Evolutionary conservation across 345 rosid genomes (phyloP).

Genomic region (Clarkia xantiana): DNA sequence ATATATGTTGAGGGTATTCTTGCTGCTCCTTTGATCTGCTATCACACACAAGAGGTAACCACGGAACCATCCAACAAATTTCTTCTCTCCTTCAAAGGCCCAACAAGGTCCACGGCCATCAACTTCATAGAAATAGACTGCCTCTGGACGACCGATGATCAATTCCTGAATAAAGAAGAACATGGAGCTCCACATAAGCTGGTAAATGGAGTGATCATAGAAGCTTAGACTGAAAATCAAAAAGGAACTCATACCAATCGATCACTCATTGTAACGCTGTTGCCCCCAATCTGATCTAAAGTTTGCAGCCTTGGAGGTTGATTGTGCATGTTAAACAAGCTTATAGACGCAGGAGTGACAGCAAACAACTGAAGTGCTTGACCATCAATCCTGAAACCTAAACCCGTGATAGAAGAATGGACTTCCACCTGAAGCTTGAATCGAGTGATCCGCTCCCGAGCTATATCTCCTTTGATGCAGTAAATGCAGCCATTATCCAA

Average conservation of each 20-base stretch:
- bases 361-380: no score
- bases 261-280: slow-evolving; percentile 84
- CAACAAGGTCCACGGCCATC: slow-evolving; percentile 99
- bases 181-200: not conserved
- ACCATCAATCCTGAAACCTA: no score
- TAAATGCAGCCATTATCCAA: slow-evolving; percentile 73
- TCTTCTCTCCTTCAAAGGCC: slow-evolving; percentile 99
- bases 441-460: slow-evolving; percentile 15
- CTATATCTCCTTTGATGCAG: slow-evolving; percentile 94
- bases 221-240: not conserved
- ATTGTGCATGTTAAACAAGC: no score
- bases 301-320: slow-evolving; percentile 23
- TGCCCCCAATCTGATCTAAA: slow-evolving; percentile 76
- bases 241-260: slow-evolving; percentile 36
- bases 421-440: no score
- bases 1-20: slow-evolving; percentile 63
- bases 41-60: slow-evolving; percentile 87
- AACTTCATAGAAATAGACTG: slow-evolving; percentile 86
- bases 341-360: no score
- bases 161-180: slow-evolving; percentile 46
- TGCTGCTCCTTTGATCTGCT: slow-evolving; percentile 70
- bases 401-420: no score
- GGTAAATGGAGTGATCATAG: slow-evolving; percentile 4
- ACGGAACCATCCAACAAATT: slow-evolving; percentile 86
- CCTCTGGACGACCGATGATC: slow-evolving; percentile 87